A percentile compares a stretch with the other conserved stretches of the same genome.
phyloP scores from a whole-genome alignment of 225 moss, liverwort and hornwort genomes.

The Marchantia paleacea region DNA sequence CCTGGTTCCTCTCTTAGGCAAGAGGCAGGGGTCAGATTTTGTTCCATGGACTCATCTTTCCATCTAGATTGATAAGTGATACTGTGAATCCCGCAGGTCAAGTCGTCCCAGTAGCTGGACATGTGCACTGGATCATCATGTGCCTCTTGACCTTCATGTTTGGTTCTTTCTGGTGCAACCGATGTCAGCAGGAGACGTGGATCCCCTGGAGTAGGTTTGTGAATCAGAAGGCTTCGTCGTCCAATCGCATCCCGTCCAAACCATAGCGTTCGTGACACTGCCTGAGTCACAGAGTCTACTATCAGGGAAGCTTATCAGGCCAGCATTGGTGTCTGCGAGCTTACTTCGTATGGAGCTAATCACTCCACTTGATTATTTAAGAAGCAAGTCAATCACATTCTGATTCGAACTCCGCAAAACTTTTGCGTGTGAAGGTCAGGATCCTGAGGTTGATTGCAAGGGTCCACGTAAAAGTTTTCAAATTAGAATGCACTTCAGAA shows the following conservation, averaged over 20 bases:
- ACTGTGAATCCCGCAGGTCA: slow-evolving; percentile 81
- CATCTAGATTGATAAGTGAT: slow-evolving; percentile 14
- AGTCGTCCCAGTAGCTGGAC: slow-evolving; percentile 16
- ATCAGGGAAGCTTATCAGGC: not conserved
- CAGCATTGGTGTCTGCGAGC: too few species aligned
- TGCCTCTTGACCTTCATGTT: slow-evolving; percentile 6
- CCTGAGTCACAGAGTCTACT: slow-evolving; percentile 50
- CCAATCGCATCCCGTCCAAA: slow-evolving; percentile 95
- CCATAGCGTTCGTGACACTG: slow-evolving; percentile 67
- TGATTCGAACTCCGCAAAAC: too few species aligned
- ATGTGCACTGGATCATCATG: slow-evolving; percentile 4
- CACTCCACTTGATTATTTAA: too few species aligned
- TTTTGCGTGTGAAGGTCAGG: too few species aligned
- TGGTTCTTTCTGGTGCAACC: slow-evolving; percentile 53
- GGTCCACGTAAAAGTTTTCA: too few species aligned
- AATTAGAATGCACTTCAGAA: too few species aligned
- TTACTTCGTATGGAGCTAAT: too few species aligned
- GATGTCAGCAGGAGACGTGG: slow-evolving; percentile 74
- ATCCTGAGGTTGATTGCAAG: too few species aligned
- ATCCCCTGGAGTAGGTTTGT: slow-evolving; percentile 63
- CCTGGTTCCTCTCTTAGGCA: slow-evolving; percentile 67
- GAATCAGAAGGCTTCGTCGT: slow-evolving; percentile 85
- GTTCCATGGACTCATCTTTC: not conserved
- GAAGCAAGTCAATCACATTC: too few species aligned
- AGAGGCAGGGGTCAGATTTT: not conserved